Conservation (phyloP, 2,329 filamentous ascomycete genomes). For the Cladosporium sp. region DNA sequence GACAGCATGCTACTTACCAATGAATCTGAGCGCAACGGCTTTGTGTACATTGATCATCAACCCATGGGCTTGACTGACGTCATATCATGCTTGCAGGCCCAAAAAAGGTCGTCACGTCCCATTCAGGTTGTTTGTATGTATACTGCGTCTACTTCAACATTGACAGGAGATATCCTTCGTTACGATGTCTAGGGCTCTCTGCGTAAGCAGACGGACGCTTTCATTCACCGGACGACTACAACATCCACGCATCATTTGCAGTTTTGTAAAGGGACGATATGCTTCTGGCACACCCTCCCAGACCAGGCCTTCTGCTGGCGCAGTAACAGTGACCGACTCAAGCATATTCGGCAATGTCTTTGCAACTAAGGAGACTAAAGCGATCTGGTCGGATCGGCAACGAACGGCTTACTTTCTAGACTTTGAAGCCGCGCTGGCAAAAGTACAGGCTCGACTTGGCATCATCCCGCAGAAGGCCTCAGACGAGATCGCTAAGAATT, state of each 20-base stretch:
- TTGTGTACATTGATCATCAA: too few relatives aligned
- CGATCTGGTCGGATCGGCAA: slow-evolving; percentile 34
- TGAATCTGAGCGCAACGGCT: too few relatives aligned
- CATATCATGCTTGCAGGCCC: neutral
- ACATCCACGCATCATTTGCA: neutral
- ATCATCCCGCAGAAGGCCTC: slow-evolving; percentile 34
- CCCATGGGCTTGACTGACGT: neutral
- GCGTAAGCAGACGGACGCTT: neutral
- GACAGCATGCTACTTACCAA: too few relatives aligned
- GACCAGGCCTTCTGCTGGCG: neutral
- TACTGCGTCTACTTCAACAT: too few relatives aligned
- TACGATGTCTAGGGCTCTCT: neutral
- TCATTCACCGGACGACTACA: neutral
- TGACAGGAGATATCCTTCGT: neutral
- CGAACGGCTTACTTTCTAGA: slow-evolving; percentile 32
- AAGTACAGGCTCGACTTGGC: slow-evolving; percentile 31
- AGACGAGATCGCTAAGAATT: slow-evolving; percentile 32
- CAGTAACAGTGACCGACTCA: neutral
- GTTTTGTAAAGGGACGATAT: neutral
- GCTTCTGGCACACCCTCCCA: neutral
- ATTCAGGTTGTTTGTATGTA: too few relatives aligned
- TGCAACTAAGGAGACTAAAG: neutral
- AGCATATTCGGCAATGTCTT: neutral
- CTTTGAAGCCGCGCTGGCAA: slow-evolving; percentile 34
- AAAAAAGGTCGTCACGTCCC: neutral